A percentile compares a stretch with the other conserved stretches of the same genome.
These are phyloP conservation scores for Dryas drummondii DNA, from an alignment of 306 rosid genomes.

Conservation along the genomic window DNA sequence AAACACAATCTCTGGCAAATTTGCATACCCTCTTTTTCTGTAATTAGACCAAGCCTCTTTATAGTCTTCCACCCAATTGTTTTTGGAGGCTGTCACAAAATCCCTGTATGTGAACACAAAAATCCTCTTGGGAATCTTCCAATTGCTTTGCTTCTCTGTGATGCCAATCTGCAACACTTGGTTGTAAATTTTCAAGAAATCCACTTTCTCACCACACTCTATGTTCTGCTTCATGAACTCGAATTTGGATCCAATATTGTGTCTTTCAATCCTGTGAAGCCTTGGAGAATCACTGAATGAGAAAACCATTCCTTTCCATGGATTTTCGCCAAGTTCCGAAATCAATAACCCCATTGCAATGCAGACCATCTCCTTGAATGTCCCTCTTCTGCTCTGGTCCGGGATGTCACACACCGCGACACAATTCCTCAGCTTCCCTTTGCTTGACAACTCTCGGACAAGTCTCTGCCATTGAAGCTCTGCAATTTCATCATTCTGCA, in stretches of 20 bases:
- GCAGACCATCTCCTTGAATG: not conserved
- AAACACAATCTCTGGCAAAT: not conserved
- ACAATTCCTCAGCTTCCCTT: constrained; percentile 9
- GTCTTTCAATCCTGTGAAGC: not conserved
- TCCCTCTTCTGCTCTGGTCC: not conserved
- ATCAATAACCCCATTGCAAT: constrained; percentile 6
- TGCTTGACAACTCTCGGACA: not conserved
- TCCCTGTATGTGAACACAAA: not conserved
- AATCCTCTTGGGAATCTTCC: not conserved
- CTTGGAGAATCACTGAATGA: not conserved
- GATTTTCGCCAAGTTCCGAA: not conserved
- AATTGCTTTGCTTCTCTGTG: not conserved
- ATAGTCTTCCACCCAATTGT: not conserved
- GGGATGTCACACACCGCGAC: not conserved
- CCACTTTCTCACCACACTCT: too few species aligned
- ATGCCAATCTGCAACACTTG: not conserved
- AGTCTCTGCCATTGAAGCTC: not conserved
- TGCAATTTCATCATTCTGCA: not conserved
- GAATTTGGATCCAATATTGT: not conserved
- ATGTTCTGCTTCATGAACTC: not conserved
- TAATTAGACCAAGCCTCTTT: constrained; percentile 1
- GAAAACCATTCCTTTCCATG: constrained; percentile 2
- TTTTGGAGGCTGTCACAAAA: not conserved
- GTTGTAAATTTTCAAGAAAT: not conserved
- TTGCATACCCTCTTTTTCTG: not conserved